Conservation (phyloP, 1,139 yeast genomes). For the Scheffersomyces titani region DNA sequence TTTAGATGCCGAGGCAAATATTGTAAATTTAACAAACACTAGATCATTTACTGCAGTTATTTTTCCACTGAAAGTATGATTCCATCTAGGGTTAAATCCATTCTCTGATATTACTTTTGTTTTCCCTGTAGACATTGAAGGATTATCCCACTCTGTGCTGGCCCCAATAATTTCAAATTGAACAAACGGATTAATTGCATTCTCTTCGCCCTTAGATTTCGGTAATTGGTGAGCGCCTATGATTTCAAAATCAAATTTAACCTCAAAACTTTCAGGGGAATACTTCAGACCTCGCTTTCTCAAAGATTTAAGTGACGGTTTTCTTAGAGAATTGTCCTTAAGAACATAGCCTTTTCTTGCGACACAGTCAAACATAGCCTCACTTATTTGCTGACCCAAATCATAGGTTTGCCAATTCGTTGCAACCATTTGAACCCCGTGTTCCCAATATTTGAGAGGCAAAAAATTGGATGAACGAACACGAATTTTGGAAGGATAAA, state of each 20-base stretch:
- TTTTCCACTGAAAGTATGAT: constrained; percentile 48
- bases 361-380: constrained; percentile 70
- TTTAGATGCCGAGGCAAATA: constrained; percentile 22
- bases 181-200: constrained; percentile 57
- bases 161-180: constrained; percentile 58
- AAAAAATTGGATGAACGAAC: constrained; percentile 77
- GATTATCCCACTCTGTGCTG: constrained; percentile 20
- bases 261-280: constrained; percentile 4
- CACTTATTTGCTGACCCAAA: constrained; percentile 85
- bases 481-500: constrained; percentile 82
- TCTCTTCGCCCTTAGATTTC: constrained; percentile 49
- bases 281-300: constrained; percentile 9
- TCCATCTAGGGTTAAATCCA: constrained; percentile 90
- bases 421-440: constrained; percentile 93
- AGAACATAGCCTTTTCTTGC: constrained; percentile 71
- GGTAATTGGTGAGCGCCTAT: constrained; percentile 89
- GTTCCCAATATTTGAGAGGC: constrained; percentile 78
- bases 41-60: constrained; percentile 46
- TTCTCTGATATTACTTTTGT: constrained; percentile 52
- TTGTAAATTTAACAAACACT: constrained; percentile 34
- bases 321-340: constrained; percentile 59
- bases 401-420: constrained; percentile 97
- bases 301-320: constrained; percentile 31
- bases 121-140: constrained; percentile 14
- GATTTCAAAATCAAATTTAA: constrained; percentile 43